Evolutionary conservation across 1,284 basidiomycete species (phyloP), one percentile per base, ranked within the genome.

Genomic region (Cutaneotrichosporon dermatis): DNA sequence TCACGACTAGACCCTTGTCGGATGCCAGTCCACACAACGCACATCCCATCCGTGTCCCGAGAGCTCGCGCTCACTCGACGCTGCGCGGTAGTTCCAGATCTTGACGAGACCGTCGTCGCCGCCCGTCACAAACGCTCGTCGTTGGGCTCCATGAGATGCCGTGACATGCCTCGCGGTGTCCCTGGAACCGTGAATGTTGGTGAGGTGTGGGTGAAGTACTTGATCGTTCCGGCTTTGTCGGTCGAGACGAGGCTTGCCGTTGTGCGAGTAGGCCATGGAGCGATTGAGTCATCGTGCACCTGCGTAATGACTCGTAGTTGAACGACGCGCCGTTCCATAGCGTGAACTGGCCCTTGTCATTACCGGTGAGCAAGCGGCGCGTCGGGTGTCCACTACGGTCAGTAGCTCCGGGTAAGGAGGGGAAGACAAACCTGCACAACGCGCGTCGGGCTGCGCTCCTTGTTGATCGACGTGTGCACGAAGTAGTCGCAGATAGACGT

Each of bases 121-220:
- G 3, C 91, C 92, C 1, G 90, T 95, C 3, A 90, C 94, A 76
- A 99, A 98, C 90, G 82, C 52, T 84, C 83, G 73, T 99, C 95
- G 71, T 96, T 88, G 94, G 93, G 65, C 89, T 88, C 76, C 95
- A 99, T 62, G 85, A 90, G 45, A 98, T 81, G 1, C 90, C 93
- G 50, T 95, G 84, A 59, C 97, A 90, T 4, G 92, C 89, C 77
- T 93, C 91, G 11, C 88, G 83, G 65, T 95, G 90, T 0, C 91
- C 95, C 48, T 88, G 84, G 83, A 93, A 95, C 91, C 90, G 60
- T 91, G 92, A 64, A 99, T 80, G 74, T 98, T 99, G 82, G 98
- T 99, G 88, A 99, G 92, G 76, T 98, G 97, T 41, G 90, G 90
- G 97, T 93, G 73, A 98, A 99, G 80, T 99, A 99, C 78, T 99